These are phyloP conservation scores for Thielaviopsis euricoi DNA, from an alignment of 2,329 filamentous ascomycete species.

Conservation along the genomic window DNA sequence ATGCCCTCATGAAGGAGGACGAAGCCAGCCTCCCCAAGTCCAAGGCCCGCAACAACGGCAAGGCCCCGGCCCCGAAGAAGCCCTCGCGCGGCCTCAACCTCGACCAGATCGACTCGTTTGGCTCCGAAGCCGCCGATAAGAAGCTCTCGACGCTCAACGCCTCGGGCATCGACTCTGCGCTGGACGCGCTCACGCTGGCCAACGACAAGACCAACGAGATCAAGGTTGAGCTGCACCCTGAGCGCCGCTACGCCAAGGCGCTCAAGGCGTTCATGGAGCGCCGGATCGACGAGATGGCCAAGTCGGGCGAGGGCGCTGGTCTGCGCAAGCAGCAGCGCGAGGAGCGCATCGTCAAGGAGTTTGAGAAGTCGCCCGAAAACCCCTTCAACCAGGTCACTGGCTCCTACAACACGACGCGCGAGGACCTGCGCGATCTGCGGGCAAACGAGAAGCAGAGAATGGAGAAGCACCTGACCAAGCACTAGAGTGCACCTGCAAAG, in stretches of 20 bases:
- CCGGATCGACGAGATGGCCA: slow-evolving; percentile 68
- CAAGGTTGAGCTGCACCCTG: slow-evolving; percentile 73
- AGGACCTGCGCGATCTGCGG: slow-evolving; percentile 54
- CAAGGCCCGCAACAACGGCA: slow-evolving; percentile 47
- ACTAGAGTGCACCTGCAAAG: background rate
- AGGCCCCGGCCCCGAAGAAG: slow-evolving; percentile 41
- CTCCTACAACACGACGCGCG: slow-evolving; percentile 59
- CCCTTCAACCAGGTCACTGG: slow-evolving; percentile 78
- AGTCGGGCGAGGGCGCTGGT: slow-evolving; percentile 55
- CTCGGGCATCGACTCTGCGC: slow-evolving; percentile 79
- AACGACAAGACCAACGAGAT: slow-evolving; percentile 31
- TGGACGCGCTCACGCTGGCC: slow-evolving; percentile 65
- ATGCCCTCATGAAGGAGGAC: slow-evolving; percentile 68
- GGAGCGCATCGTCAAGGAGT: slow-evolving; percentile 75
- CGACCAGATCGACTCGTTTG: slow-evolving; percentile 58
- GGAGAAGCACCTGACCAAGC: slow-evolving; percentile 46
- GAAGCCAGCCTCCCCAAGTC: slow-evolving; percentile 48
- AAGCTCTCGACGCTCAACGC: slow-evolving; percentile 53
- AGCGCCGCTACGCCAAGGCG: slow-evolving; percentile 73
- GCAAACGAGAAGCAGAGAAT: slow-evolving; percentile 55
- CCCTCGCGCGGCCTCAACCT: slow-evolving; percentile 60
- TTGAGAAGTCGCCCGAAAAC: slow-evolving; percentile 87
- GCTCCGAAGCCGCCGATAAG: slow-evolving; percentile 29
- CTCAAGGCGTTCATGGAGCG: slow-evolving; percentile 70
- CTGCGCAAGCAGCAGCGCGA: slow-evolving; percentile 71